Evolutionary conservation across 1,284 basidiomycete species (phyloP).

Genomic region (Pseudomicrostroma phylloplanum): DNA sequence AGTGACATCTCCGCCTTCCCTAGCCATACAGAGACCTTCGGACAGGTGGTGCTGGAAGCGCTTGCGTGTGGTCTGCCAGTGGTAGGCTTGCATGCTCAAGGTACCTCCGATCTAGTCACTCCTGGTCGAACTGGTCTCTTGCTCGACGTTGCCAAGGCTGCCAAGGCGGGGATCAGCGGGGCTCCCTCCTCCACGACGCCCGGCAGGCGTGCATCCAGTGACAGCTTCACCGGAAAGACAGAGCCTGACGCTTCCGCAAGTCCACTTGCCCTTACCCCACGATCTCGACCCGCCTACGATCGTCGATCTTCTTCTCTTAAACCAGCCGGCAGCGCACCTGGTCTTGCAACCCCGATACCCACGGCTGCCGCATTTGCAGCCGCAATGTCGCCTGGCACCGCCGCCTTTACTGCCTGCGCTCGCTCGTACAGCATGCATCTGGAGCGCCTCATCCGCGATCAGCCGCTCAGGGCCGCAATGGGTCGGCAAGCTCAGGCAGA

Average conservation of each 20-base stretch:
- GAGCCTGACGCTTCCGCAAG: not conserved
- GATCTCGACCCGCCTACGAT: not conserved
- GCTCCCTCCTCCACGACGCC: not conserved
- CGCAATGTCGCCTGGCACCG: conserved; percentile 44
- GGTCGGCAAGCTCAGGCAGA: conserved; percentile 51
- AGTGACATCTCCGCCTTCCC: conserved; percentile 59
- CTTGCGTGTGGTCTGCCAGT: conserved; percentile 59
- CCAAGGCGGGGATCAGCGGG: conserved; percentile 13
- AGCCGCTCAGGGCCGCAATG: conserved; percentile 53
- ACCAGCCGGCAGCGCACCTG: conserved; percentile 1
- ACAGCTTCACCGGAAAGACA: not conserved
- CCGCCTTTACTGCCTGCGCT: conserved; percentile 51
- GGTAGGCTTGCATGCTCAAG: conserved; percentile 58
- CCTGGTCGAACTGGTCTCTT: conserved; percentile 55
- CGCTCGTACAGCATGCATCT: conserved; percentile 55
- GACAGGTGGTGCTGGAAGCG: conserved; percentile 59
- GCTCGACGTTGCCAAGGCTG: conserved; percentile 30
- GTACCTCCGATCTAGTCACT: conserved; percentile 58
- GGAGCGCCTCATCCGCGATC: conserved; percentile 49
- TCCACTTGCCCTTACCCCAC: not conserved
- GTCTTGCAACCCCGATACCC: conserved; percentile 29
- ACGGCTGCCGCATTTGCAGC: conserved; percentile 40
- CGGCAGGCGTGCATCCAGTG: not conserved
- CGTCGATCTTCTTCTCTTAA: not conserved
- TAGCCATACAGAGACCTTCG: conserved; percentile 58